phyloP scores from a whole-genome alignment of 129 eudicot species.

The Kitagawia praeruptora region DNA sequence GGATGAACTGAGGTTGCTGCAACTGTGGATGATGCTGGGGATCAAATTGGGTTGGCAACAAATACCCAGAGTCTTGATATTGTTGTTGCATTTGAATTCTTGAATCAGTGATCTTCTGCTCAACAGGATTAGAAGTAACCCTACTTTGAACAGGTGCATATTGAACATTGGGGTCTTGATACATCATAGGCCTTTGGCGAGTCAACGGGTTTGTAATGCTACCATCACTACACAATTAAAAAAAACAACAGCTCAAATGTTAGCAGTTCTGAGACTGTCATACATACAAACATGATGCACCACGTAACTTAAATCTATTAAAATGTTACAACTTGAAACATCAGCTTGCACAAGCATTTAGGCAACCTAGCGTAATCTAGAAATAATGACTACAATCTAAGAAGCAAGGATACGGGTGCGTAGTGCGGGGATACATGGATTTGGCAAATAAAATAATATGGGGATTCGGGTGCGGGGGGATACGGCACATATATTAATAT shows the following conservation, averaged over 20 bases:
- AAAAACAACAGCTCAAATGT: conserved; percentile 15
- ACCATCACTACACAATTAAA: conserved; percentile 54
- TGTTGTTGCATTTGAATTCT: conserved; percentile 51
- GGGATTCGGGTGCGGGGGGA: no score
- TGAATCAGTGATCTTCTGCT: conserved; percentile 30
- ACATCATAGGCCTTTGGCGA: conserved; percentile 41
- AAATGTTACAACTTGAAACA: not conserved
- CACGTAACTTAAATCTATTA: not conserved
- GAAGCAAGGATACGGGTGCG: no score
- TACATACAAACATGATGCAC: not conserved
- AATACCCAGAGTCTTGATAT: conserved; percentile 52
- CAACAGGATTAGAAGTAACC: conserved; percentile 23
- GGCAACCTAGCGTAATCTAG: not conserved
- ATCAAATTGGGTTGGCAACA: conserved; percentile 44
- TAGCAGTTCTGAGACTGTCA: conserved; percentile 3
- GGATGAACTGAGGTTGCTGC: conserved; percentile 68
- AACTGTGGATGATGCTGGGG: conserved; percentile 36
- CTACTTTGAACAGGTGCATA: conserved; percentile 34
- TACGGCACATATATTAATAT: no score
- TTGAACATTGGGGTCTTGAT: conserved; percentile 57
- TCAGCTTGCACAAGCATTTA: not conserved
- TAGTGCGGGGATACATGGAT: no score
- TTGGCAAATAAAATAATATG: no score
- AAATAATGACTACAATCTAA: not conserved
- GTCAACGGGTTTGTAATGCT: conserved; percentile 49